Conservation (phyloP, 2,329 filamentous ascomycete species). For the Alternaria gansuensis region DNA sequence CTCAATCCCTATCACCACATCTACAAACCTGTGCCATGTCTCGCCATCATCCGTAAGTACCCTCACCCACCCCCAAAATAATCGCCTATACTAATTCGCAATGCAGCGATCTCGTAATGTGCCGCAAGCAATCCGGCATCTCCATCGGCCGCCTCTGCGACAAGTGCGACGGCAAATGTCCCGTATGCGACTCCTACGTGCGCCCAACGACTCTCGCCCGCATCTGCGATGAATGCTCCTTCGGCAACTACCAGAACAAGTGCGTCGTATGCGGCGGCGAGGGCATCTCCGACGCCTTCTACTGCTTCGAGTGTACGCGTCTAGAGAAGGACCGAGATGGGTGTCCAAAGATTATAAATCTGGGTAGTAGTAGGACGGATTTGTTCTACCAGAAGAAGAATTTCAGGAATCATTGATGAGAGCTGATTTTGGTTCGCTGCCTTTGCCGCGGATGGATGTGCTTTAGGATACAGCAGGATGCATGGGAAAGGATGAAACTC, state of each 20-base stretch:
- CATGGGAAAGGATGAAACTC: background rate
- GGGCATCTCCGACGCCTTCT: slow-evolving; percentile 97
- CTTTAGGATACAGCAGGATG: background rate
- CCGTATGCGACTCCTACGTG: slow-evolving; percentile 98
- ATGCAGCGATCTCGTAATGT: slow-evolving; percentile 93
- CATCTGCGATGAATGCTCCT: slow-evolving; percentile 99
- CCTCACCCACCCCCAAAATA: slow-evolving; percentile 12
- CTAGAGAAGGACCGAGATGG: slow-evolving; percentile 97
- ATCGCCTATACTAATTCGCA: slow-evolving; percentile 19
- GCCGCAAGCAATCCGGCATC: slow-evolving; percentile 97
- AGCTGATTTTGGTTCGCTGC: background rate
- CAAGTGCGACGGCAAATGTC: slow-evolving; percentile 99
- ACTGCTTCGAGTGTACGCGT: slow-evolving; percentile 98
- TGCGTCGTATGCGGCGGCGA: slow-evolving; percentile 98
- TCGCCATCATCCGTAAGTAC: slow-evolving; percentile 85
- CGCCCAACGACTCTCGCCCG: slow-evolving; percentile 95
- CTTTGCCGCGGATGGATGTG: background rate
- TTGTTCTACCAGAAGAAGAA: slow-evolving; percentile 80
- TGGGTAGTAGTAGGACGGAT: slow-evolving; percentile 95
- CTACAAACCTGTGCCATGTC: slow-evolving; percentile 68
- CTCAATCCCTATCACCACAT: background rate
- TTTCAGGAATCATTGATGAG: slow-evolving; percentile 65
- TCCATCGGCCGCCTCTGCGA: slow-evolving; percentile 98
- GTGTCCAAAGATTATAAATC: slow-evolving; percentile 98
- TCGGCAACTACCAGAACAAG: slow-evolving; percentile 99